A percentile compares a stretch with the other conserved stretches of the same genome.
Evolutionary conservation across 2,329 filamentous ascomycete species (phyloP).

Genomic region (Colletotrichum lentis): DNA sequence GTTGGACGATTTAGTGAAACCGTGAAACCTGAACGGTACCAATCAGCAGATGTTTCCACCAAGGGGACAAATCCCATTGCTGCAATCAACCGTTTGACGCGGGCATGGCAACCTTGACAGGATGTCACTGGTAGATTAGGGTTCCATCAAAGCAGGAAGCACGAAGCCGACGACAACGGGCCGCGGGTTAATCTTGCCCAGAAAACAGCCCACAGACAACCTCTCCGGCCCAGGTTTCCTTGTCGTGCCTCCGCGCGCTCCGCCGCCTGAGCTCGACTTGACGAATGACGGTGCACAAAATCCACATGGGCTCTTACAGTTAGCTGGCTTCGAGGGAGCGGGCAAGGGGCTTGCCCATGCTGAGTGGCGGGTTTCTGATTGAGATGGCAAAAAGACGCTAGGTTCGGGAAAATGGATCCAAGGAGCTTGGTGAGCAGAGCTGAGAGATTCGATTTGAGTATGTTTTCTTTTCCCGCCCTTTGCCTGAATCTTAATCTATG

Average conservation of each 20-base stretch:
- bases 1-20: conserved; percentile 19
- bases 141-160: background rate
- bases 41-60: conserved; percentile 10
- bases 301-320: conserved; percentile 8
- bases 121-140: conserved; percentile 17
- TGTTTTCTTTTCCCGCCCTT: conserved; percentile 1
- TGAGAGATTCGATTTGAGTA: conserved; percentile 10
- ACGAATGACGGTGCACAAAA: conserved; percentile 7
- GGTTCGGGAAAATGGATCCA: background rate
- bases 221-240: background rate
- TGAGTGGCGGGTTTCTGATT: conserved; percentile 35
- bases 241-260: conserved; percentile 8
- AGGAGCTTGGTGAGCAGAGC: conserved; percentile 3
- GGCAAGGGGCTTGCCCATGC: background rate
- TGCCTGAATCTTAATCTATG: background rate
- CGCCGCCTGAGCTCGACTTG: background rate
- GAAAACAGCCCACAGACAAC: background rate
- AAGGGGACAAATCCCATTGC: conserved; percentile 15
- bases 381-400: conserved; percentile 5
- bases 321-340: background rate
- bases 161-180: conserved; percentile 12
- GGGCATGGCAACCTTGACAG: background rate
- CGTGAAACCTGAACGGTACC: conserved; percentile 10
- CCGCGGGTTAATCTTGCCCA: background rate
- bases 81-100: conserved; percentile 11